Base-by-base conservation (phyloP, 169 alveolate species). In the Cryptosporidium sp. region DNA sequence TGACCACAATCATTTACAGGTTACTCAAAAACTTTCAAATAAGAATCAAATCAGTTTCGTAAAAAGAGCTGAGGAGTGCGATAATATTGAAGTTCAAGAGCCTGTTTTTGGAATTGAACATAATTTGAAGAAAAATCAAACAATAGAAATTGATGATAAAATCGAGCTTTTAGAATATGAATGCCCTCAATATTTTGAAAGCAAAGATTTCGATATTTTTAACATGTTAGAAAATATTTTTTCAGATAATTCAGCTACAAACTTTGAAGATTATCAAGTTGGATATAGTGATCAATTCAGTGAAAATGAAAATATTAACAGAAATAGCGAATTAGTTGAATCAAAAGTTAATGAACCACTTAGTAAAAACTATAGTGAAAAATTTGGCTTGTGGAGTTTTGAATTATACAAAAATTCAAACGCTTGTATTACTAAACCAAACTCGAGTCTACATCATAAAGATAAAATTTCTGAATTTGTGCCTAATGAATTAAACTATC, bases 131-230 rank as follows among this genome's bases (percentile, higher is more conserved):
- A 65, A 21, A 33, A 33, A 33, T n/a, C 53, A 44, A 42, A 45
- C 65, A 2, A 23, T 45, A 21, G 44, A 69, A 3, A 23, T 69
- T 44, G 58, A 44, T 51, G 37, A 42, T 26, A 21, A 52, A n/a
- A 62, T 48, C 21, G 56, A 73, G n/a, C 10, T 56, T 58, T 71
- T 56, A 12, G 70, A 73, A 35, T 73, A 8, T 53, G 68, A 73
- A 12, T 73, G 69, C 39, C 3, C 62, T 14, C 44, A 73, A 73
- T 52, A 35, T 10, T 73, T 60, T n/a, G 70, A 73, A 70, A 52
- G 48, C 48, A 73, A 73, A 73, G 70, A 73, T 33, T 73, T 60
- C 33, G 86, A 73, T 33, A 73, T 73, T 33, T 7, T 73, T 8
- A 60, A 56, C 18, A 33, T 73, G 70, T 35, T 73, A 42, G 86